Evolutionary conservation across 2,329 filamentous ascomycete species (phyloP).

Genomic region (Pseudofabraea citricarpa): DNA sequence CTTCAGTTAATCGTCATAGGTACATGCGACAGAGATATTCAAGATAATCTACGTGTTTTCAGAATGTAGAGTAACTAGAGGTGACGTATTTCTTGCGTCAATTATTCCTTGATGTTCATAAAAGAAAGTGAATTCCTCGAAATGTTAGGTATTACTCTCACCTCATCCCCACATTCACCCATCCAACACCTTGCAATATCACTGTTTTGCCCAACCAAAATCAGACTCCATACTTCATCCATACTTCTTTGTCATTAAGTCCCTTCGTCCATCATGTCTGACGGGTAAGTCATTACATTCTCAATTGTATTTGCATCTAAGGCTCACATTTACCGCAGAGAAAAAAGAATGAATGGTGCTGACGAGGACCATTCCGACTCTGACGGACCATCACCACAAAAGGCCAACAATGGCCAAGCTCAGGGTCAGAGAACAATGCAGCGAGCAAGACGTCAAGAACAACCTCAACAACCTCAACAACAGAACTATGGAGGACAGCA

Average conservation of each 20-base stretch:
- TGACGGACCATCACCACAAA: slow-evolving; percentile 12
- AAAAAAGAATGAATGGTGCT: slow-evolving; percentile 19
- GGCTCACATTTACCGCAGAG: slow-evolving; percentile 10
- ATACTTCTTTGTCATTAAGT: too few relatives aligned
- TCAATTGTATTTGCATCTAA: neutral
- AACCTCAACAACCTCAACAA: slow-evolving; percentile 28
- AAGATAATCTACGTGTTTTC: too few relatives aligned
- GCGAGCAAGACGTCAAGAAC: slow-evolving; percentile 34
- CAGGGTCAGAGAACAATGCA: slow-evolving; percentile 25
- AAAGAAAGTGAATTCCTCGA: too few relatives aligned
- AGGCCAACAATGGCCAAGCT: slow-evolving; percentile 12
- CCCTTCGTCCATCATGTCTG: slow-evolving; percentile 22
- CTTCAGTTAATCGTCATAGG: too few relatives aligned
- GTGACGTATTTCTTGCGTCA: too few relatives aligned
- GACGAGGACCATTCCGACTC: slow-evolving; percentile 21
- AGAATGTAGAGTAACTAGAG: too few relatives aligned
- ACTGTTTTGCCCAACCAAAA: slow-evolving; percentile 7
- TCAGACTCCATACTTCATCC: slow-evolving; percentile 1
- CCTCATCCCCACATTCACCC: too few relatives aligned
- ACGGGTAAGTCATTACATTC: slow-evolving; percentile 13
- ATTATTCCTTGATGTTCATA: too few relatives aligned
- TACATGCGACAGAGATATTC: too few relatives aligned
- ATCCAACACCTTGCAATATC: too few relatives aligned
- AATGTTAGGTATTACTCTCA: too few relatives aligned
- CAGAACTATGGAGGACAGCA: slow-evolving; percentile 16